Evolutionary conservation across 768 basidiomycete genomes (phyloP), one percentile per base, ranked within the genome.

Genomic region (Russula foetens): DNA sequence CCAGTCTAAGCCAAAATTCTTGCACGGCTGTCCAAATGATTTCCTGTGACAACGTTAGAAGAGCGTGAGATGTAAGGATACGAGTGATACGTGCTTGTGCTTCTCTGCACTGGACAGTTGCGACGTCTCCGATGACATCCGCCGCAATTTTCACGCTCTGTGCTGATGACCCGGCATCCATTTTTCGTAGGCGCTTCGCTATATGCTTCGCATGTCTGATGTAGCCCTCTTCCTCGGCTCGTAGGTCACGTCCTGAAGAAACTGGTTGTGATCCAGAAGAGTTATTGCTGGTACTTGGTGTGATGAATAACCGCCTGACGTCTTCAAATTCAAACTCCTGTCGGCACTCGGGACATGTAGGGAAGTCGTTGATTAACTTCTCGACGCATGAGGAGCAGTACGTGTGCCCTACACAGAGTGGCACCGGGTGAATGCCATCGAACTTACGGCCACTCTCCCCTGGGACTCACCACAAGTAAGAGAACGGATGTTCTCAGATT

Each of bases 11-110:
- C 61, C 55, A 62, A 12, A 58, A 62, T 35, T 58, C 56, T 44
- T 51, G 55, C 46, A 62, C 61, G 17, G 61, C 56, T 21, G 46
- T 47, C 61, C 61, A 62, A 23, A 62, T 28, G 15, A 62, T 52
- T 41, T 53, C 61, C 61, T 62, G 21, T 5, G 33, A 29, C 29
- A 50, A 49, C 4, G 33, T 46, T 17, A 33, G 17, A 38, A 38
- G 31, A 14, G 31, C 23, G 43, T 56, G 28, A 51, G 60, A 56
- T 26, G 14, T 29, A 51, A 7, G 14, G 28, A 47, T 11, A 4
- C 23, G 24, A 28, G 41, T 12, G 33, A 31, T 31, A 28, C 56
- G 24, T 48, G 46, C 61, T 33, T 62, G 61, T 8, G 61, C 61
- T 17, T 33, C 45, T 41, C 53, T 47, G 39, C 51, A 58, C 15